These are phyloP conservation scores for Bipolaris sorokiniana DNA, from an alignment of 2,329 filamentous ascomycete genomes.

Conservation along the genomic window DNA sequence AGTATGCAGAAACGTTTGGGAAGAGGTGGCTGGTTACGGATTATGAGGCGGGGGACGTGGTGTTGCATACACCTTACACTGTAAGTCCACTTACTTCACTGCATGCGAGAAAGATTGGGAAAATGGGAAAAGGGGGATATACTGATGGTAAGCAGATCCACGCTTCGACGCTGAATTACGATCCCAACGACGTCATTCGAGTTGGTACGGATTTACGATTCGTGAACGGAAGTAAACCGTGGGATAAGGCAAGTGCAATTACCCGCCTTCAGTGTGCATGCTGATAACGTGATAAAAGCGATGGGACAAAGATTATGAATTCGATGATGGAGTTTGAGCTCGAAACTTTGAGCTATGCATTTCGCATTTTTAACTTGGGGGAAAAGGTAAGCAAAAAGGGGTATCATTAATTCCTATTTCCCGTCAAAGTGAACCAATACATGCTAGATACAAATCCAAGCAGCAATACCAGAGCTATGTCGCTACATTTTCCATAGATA, in stretches of 20 bases:
- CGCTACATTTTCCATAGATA: not conserved
- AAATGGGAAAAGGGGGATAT: too few species aligned
- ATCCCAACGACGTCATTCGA: slow-evolving; percentile 59
- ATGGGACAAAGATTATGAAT: slow-evolving; percentile 43
- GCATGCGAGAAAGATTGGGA: too few species aligned
- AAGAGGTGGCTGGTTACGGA: slow-evolving; percentile 59
- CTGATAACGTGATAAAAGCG: slow-evolving; percentile 25
- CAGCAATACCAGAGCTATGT: not conserved
- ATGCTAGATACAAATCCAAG: not conserved
- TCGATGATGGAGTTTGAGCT: slow-evolving; percentile 37
- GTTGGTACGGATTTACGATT: slow-evolving; percentile 64
- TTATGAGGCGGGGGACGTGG: slow-evolving; percentile 62
- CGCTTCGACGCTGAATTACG: slow-evolving; percentile 63
- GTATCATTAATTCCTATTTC: not conserved
- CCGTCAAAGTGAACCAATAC: not conserved
- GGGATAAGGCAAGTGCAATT: slow-evolving; percentile 53
- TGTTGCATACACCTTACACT: slow-evolving; percentile 44
- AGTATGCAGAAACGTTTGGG: slow-evolving; percentile 53
- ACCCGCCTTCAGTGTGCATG: not conserved
- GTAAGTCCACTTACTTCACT: slow-evolving; percentile 12
- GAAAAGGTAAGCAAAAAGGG: not conserved
- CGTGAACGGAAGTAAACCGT: slow-evolving; percentile 59
- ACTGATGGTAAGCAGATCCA: slow-evolving; percentile 56
- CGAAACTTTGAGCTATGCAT: not conserved
- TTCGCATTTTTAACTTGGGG: not conserved